These are phyloP conservation scores for Umbellularia californica DNA, from an alignment of 164 flowering plant species.

Conservation along the genomic window DNA sequence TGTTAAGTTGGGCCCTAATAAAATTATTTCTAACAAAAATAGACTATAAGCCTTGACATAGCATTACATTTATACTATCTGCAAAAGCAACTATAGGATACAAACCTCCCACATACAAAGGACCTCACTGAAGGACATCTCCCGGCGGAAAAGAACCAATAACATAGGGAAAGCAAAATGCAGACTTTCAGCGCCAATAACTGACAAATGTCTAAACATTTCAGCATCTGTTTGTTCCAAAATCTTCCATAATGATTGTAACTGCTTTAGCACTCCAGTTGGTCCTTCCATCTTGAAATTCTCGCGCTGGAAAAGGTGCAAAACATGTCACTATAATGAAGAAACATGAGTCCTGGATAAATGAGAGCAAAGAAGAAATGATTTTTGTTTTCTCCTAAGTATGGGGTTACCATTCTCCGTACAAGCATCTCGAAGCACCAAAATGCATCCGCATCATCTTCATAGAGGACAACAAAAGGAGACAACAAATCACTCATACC, in stretches of 20 bases:
- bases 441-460: conserved; percentile 92
- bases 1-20: not conserved
- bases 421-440: conserved; percentile 98
- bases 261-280: conserved; percentile 82
- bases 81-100: conserved; percentile 4
- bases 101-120: conserved; percentile 98
- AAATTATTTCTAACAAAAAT: not conserved
- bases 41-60: not conserved
- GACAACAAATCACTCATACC: conserved; percentile 95
- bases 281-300: conserved; percentile 92
- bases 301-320: conserved; percentile 52
- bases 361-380: not conserved
- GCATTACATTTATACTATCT: not conserved
- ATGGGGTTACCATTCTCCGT: conserved; percentile 68
- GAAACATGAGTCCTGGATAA: conserved; percentile 1
- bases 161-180: conserved; percentile 94
- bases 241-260: conserved; percentile 67
- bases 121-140: conserved; percentile 71
- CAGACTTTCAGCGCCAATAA: conserved; percentile 84
- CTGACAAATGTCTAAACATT: conserved; percentile 64
- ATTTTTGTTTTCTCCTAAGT: conserved; percentile 1
- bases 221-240: conserved; percentile 69
- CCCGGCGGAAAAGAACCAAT: conserved; percentile 86
- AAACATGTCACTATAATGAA: not conserved
- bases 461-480: conserved; percentile 86